Evolutionary conservation across 345 rosid species (phyloP), one percentile per base, ranked within the genome.

Genomic region (Eucalyptus virginea): DNA sequence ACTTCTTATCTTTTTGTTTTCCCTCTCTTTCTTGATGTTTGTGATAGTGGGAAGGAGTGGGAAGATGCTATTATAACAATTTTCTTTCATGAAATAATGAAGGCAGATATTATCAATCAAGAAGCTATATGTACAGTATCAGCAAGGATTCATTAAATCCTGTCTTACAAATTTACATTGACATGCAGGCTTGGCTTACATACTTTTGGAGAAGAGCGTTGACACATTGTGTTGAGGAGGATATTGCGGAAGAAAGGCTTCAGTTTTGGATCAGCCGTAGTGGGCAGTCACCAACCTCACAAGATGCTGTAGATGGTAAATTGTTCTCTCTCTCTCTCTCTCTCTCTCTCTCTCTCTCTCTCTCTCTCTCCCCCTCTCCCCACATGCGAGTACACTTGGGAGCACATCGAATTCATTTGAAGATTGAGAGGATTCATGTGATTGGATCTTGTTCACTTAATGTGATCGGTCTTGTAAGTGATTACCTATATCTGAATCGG

Each of bases 161-260:
- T 11, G 85, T 77, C 85, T 77, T 77, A 77, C 47, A 77, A 77
- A 77, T 11, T 60, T 60, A 45, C 83, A 16, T 86, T 23, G 30
- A 40, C 47, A 77, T 86, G 87, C 90, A 94, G 95, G 94, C 95
- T 67, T 94, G 95, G 95, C 88, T 94, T 80, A 92, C 94, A 44
- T 94, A 94, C 88, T 94, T 92, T 88, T 94, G 95, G 95, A 90
- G 93, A 92, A 94, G 95, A 91, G 95, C 94, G 77, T 88, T 88
- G 89, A 89, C 81, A 54, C 93, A 94, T 87, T 91, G 91, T 37
- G 93, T 94, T 37, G 95, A 94, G 91, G 94, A 92, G 86, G 95
- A 94, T 69, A 90, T 94, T 89, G 95, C 94, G 80, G 94, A 92
- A 91, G 94, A 94, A 86, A 88, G 94, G 81, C 91, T 94, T 88